Base-by-base conservation (phyloP, 257 asterid genomes). In the Nemophila menziesii region DNA sequence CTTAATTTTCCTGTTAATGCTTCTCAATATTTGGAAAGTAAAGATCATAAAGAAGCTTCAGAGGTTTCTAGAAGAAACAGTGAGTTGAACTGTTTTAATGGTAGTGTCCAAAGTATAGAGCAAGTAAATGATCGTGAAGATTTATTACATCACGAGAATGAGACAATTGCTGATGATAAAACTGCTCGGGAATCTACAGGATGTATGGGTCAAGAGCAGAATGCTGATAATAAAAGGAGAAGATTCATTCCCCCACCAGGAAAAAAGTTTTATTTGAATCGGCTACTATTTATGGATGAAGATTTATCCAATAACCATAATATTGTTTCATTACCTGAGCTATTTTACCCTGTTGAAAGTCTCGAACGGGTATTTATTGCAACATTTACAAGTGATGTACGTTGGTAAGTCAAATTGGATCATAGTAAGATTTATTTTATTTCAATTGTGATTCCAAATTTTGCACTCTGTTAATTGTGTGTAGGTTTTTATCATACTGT, bases 371-470 rank as follows among this genome's bases (percentile, higher is more conserved):
- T 81, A n/a, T 81, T 86, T 60, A 67, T 86, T 49, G 92, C 92
- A 16, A 81, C 96, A 48, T 81, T 86, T 63, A 81, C 96, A 13
- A 68, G 92, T 46, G 87, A 86, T 54, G 62, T 86, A 69, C 49
- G 54, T 3, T 86, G 96, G 96, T 86, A 69, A 52, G 82, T 49
- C 43, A 24, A 39, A 36, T 13, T 8, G 7, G 8, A 41, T 10
- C n/a, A n/a, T n/a, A n/a, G 1, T 8, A 3, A 8, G 9, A 0
- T 41, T 5, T 19, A 12, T 18, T 10, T 20, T 33, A 39, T 47
- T 19, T 16, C 23, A n/a, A 41, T 17, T 19, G 23, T 9, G 13
- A 41, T 41, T 5, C 9, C 26, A 17, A 20, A 4, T 17, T 18
- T 7, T 10, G 11, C 22, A 7, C 40, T 16, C 20, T 23, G 14